Evolutionary conservation across 352 stramenopile genomes (phyloP).

Genomic region (Blastocystis sp.): DNA sequence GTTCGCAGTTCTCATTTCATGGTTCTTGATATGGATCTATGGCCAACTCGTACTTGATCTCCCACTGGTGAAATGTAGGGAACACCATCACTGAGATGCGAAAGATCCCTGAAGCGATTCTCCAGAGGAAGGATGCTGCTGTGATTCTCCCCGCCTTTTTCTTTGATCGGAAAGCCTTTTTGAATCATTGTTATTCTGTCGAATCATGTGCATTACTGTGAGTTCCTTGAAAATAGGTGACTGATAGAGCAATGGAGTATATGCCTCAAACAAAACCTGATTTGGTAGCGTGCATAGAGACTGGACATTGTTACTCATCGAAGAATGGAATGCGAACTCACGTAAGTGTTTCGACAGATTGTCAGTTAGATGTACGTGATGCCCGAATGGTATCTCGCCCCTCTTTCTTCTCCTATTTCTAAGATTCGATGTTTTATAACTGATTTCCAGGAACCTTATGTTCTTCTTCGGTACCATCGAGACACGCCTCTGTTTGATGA

Average conservation of each 20-base stretch:
- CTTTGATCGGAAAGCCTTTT: conserved; percentile 14
- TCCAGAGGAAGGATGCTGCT: neutral
- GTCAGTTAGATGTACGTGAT: conserved; percentile 23
- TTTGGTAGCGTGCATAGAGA: neutral
- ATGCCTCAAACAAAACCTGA: conserved; percentile 4
- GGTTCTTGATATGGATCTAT: conserved; percentile 62
- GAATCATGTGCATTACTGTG: conserved; percentile 10
- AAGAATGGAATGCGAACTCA: conserved; percentile 43
- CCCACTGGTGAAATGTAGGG: neutral
- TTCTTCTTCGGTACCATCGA: neutral
- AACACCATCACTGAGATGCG: neutral
- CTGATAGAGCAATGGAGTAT: conserved; percentile 11
- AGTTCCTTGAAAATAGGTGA: neutral
- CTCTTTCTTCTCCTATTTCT: neutral
- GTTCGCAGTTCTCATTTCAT: conserved; percentile 16
- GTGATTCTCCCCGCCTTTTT: conserved; percentile 46
- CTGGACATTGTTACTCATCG: neutral
- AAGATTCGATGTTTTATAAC: conserved; percentile 23
- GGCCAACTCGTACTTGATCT: neutral
- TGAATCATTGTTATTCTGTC: conserved; percentile 4
- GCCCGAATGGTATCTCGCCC: neutral
- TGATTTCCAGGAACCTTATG: conserved; percentile 55
- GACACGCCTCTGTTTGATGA: conserved; percentile 44
- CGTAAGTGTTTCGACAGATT: neutral
- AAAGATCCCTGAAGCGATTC: neutral